A percentile compares a stretch with the other conserved stretches of the same genome.
Evolutionary conservation across 306 rosid species (phyloP).

Genomic region (Luffa acutangula): DNA sequence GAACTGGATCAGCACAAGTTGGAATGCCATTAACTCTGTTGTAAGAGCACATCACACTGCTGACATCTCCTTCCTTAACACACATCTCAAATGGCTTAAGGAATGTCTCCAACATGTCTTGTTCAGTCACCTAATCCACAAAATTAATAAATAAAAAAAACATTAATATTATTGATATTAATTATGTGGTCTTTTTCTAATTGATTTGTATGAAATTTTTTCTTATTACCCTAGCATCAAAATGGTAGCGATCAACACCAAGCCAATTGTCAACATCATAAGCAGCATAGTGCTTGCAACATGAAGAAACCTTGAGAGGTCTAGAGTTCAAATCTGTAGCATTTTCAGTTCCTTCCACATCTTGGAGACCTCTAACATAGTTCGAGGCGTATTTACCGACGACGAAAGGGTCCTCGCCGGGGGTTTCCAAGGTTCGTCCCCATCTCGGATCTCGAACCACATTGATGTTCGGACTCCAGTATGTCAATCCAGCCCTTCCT

Average conservation of each 20-base stretch:
- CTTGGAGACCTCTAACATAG: slow-evolving; percentile 67
- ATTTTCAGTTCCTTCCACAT: slow-evolving; percentile 25
- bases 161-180: not conserved
- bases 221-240: slow-evolving; percentile 67
- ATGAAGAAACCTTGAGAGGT: slow-evolving; percentile 75
- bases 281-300: slow-evolving; percentile 87
- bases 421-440: slow-evolving; percentile 77
- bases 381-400: slow-evolving; percentile 48
- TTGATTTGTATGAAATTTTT: not conserved
- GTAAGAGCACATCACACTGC: slow-evolving; percentile 87
- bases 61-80: slow-evolving; percentile 66
- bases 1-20: slow-evolving; percentile 75
- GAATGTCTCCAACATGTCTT: slow-evolving; percentile 72
- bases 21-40: slow-evolving; percentile 81
- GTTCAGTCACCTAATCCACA: slow-evolving; percentile 47
- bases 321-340: slow-evolving; percentile 15
- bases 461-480: slow-evolving; percentile 78
- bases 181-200: not conserved
- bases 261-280: slow-evolving; percentile 74
- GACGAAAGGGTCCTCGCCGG: slow-evolving; percentile 69
- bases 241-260: slow-evolving; percentile 57
- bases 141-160: not conserved
- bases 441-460: slow-evolving; percentile 74
- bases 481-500: slow-evolving; percentile 67
- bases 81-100: slow-evolving; percentile 75